Evolutionary conservation across 2,329 filamentous ascomycete species (phyloP).

Genomic region (Chaetoscypha palmicola): DNA sequence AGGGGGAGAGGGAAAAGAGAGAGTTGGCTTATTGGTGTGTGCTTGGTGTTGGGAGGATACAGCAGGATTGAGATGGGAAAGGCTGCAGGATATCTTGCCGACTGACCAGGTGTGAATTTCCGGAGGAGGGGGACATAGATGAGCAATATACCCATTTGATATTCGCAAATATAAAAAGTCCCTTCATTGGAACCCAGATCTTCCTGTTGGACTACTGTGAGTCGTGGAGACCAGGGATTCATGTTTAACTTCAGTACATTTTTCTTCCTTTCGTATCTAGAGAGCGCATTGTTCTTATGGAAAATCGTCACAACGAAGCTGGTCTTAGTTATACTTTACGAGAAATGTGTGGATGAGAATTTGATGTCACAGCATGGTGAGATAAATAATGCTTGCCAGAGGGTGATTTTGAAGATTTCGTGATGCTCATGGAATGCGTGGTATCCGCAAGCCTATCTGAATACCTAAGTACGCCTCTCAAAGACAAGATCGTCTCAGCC

Average conservation of each 20-base stretch:
- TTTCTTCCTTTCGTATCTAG: too few relatives aligned
- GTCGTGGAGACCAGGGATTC: too few relatives aligned
- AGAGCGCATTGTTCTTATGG: too few relatives aligned
- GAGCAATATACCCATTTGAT: slow-evolving; percentile 28
- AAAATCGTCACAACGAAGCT: too few relatives aligned
- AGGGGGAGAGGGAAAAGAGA: slow-evolving; percentile 66
- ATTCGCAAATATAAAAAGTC: slow-evolving; percentile 7
- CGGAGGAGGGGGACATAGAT: neutral
- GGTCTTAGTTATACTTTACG: too few relatives aligned
- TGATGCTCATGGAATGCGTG: slow-evolving; percentile 17
- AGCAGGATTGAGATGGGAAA: slow-evolving; percentile 34
- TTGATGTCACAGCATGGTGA: neutral
- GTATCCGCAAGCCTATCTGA: slow-evolving; percentile 22
- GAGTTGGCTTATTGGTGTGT: slow-evolving; percentile 97
- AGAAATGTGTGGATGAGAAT: too few relatives aligned
- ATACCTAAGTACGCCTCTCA: slow-evolving; percentile 24
- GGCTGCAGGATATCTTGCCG: neutral
- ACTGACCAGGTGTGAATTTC: too few relatives aligned
- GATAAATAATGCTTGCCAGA: neutral
- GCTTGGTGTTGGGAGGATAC: slow-evolving; percentile 77
- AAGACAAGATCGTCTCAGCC: slow-evolving; percentile 9
- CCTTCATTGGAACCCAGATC: neutral
- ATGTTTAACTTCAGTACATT: too few relatives aligned
- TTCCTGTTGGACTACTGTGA: neutral
- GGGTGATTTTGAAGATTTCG: slow-evolving; percentile 7